Conservation (phyloP, 306 rosid genomes). For the Mucuna pruriens region DNA sequence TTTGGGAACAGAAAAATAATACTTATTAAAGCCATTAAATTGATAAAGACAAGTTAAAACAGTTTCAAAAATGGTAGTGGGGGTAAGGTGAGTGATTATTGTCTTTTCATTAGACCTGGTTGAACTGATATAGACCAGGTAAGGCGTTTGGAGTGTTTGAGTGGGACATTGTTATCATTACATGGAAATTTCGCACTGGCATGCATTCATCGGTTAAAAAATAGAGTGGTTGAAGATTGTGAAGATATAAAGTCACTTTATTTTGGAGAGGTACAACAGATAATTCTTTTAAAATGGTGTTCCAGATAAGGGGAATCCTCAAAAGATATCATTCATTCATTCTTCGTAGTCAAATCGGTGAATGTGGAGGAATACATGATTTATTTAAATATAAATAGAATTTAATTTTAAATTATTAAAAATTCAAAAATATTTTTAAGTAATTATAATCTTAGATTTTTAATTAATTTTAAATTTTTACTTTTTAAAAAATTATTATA, state of each 20-base stretch:
- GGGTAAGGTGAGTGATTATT: background rate
- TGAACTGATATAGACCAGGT: background rate
- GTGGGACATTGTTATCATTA: constrained; percentile 12
- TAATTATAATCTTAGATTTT: too few species aligned
- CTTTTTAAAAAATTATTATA: background rate
- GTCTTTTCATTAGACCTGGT: background rate
- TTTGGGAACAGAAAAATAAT: background rate
- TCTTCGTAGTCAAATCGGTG: constrained; percentile 32
- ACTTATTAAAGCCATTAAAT: background rate
- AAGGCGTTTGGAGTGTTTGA: background rate
- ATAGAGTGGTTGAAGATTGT: background rate
- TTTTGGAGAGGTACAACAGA: background rate
- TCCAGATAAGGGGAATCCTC: constrained; percentile 23
- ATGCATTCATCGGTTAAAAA: background rate
- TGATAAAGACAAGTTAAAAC: background rate
- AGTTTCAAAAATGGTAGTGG: background rate
- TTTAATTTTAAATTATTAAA: too few species aligned
- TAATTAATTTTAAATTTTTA: too few species aligned
- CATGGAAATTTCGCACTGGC: background rate
- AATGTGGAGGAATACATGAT: background rate
- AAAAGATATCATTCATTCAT: constrained; percentile 51
- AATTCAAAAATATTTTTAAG: too few species aligned
- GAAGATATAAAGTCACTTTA: background rate
- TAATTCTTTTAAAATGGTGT: background rate
- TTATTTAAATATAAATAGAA: too few species aligned